phyloP scores from a whole-genome alignment of 805 yeast genomes.

The Saccharomycopsis babjevae region DNA sequence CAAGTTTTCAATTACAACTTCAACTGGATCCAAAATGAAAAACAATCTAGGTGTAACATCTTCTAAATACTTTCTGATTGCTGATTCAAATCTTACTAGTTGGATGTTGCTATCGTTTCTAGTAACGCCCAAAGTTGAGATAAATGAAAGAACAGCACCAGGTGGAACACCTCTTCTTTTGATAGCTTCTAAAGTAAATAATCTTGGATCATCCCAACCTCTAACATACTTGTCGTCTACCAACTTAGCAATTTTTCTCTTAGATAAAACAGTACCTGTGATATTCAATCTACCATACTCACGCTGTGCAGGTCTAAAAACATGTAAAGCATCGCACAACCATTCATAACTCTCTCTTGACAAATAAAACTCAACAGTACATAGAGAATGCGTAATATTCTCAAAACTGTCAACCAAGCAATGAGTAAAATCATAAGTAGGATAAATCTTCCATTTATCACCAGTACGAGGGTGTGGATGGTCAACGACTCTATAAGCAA shows the following conservation, averaged over 20 bases:
- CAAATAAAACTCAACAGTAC: constrained; percentile 90
- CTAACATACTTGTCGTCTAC: constrained; percentile 75
- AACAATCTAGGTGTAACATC: constrained; percentile 87
- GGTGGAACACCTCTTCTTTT: constrained; percentile 98
- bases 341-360: constrained; percentile 96
- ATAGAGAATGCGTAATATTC: constrained; percentile 88
- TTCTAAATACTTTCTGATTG: constrained; percentile 82
- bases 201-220: constrained; percentile 98
- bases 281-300: constrained; percentile 95
- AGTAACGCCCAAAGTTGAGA: constrained; percentile 94
- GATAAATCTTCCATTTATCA: constrained; percentile 93
- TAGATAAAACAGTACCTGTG: constrained; percentile 88
- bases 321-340: constrained; percentile 92
- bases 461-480: constrained; percentile 97
- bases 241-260: constrained; percentile 89
- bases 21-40: constrained; percentile 84
- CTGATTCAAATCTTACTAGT: constrained; percentile 76
- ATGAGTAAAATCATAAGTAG: constrained; percentile 98
- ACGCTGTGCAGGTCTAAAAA: constrained; percentile 96
- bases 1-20: constrained; percentile 72
- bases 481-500: constrained; percentile 89
- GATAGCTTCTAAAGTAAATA: constrained; percentile 88
- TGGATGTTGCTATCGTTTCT: constrained; percentile 90
- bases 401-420: constrained; percentile 97
- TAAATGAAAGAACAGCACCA: constrained; percentile 87